phyloP scores from a whole-genome alignment of 495 filamentous ascomycete species.

The Pyrenopolyporus hunteri region DNA sequence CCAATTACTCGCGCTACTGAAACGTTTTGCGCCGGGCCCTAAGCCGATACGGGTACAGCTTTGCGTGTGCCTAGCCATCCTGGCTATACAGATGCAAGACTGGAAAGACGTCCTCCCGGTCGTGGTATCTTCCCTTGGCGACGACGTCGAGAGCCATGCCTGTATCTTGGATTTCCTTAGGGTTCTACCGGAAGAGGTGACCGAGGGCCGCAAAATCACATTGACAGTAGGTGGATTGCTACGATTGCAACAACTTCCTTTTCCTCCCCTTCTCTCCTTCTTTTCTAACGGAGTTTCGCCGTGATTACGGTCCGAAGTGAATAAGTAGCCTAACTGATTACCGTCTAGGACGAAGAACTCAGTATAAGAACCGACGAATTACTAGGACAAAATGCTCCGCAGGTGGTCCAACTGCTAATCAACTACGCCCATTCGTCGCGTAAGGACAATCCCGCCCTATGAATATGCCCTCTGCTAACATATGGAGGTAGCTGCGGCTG shows the following conservation, averaged over 20 bases:
- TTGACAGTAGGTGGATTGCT: constrained; percentile 87
- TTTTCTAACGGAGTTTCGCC: constrained; percentile 44
- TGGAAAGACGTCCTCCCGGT: constrained; percentile 93
- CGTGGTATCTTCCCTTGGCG: constrained; percentile 79
- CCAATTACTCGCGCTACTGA: constrained; percentile 79
- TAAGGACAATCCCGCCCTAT: constrained; percentile 50
- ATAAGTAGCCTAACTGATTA: constrained; percentile 59
- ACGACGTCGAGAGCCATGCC: constrained; percentile 73
- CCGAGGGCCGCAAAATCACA: constrained; percentile 97
- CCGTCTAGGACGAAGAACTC: constrained; percentile 90
- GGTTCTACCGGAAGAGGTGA: constrained; percentile 98
- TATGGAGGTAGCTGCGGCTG: constrained; percentile 59
- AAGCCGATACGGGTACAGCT: constrained; percentile 93
- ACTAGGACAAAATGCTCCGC: constrained; percentile 83
- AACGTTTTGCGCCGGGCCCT: constrained; percentile 78
- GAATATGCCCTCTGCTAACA: constrained; percentile 22
- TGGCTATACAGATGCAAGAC: constrained; percentile 92
- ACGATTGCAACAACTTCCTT: constrained; percentile 50
- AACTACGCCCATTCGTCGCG: constrained; percentile 90
- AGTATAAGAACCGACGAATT: constrained; percentile 79
- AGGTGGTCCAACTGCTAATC: constrained; percentile 82
- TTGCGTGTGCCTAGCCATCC: constrained; percentile 88
- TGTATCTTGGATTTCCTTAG: constrained; percentile 94
- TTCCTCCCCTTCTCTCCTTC: constrained; percentile 54
- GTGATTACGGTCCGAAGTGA: constrained; percentile 50